Base-by-base conservation (phyloP, 805 yeast species). In the Helenozyma rhizophorensis region DNA sequence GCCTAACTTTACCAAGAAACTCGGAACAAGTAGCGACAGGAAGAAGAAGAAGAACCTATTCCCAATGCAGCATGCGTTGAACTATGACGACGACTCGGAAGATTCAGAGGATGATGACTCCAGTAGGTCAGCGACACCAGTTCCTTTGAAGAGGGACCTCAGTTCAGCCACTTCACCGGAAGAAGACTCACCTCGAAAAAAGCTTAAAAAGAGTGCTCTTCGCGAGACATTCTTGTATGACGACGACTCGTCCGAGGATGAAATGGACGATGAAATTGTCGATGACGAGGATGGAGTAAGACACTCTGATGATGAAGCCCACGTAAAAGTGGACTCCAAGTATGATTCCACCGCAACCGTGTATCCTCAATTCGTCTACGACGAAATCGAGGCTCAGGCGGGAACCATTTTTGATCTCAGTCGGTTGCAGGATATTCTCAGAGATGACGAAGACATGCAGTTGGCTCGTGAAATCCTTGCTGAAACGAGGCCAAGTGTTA, bases 381-480 rank as follows among this genome's bases (percentile, higher is more conserved):
- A 58, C 23, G 68, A 70, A 10, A 72, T 67, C 27, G 58, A 57
- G 23, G 51, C 56, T 3, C 39, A 41, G 10, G 42, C 50, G 2
- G 40, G 47, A 1, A 53, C 48, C 21, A 34, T 44, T 4, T 46
- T 61, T 17, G 77, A 73, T 27, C 47, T 87, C 14, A 62, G 60
- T 4, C 64, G 65, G 13, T 42, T 85, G 3, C 83, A 80, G 41
- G 50, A 55, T 2, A 36, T 76, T 2, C 58, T 88, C 5, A 76
- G 75, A 45, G 96, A 88, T 50, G 77, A 74, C 1, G 96, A 89
- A 53, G 97, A 88, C 54, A 59, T 78, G 29, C 53, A 50, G 23
- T 50, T 82, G 12, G 68, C 84, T 14, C 64, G 65, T 33, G 65
- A 68, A 34, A 62, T 76, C 0, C 54, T 80, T 9, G 33, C 39